phyloP scores from a whole-genome alignment of 208 protist species.

The Kentomonas sorsogonicus region DNA sequence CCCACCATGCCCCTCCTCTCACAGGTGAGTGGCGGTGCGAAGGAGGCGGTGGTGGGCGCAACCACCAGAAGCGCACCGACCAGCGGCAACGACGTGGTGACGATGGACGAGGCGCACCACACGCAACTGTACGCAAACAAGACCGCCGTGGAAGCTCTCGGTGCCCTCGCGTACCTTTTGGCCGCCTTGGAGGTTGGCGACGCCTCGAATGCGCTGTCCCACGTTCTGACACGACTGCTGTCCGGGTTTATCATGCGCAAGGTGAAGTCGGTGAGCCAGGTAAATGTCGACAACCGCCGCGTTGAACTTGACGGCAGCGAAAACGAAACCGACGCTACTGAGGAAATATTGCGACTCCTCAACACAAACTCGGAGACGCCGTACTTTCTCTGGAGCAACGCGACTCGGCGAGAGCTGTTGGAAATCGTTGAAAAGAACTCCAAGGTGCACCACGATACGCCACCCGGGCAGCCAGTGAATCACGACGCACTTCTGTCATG shows the following conservation, averaged over 20 bases:
- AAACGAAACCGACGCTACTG: conserved; percentile 10
- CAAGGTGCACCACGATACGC: conserved; percentile 37
- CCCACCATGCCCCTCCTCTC: no score
- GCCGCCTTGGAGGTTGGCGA: no score
- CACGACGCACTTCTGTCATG: conserved; percentile 4
- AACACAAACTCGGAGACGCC: conserved; percentile 85
- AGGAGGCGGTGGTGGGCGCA: no score
- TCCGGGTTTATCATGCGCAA: conserved; percentile 76
- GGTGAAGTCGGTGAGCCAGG: conserved; percentile 45
- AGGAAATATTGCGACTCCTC: conserved; percentile 69
- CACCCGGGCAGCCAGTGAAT: conserved; percentile 12
- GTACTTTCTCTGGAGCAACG: conserved; percentile 88
- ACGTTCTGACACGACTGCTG: conserved; percentile 59
- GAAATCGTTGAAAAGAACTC: conserved; percentile 61
- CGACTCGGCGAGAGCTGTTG: conserved; percentile 61
- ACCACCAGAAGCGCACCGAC: no score
- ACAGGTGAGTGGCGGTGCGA: no score
- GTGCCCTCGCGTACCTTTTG: no score
- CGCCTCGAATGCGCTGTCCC: conserved; percentile 27
- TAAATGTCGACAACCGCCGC: no score
- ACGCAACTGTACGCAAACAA: conserved; percentile 76
- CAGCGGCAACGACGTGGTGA: conserved; percentile 42
- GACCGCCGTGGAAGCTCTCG: conserved; percentile 61
- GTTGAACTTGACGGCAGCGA: no score
- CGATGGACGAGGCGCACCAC: conserved; percentile 67